phyloP scores from a whole-genome alignment of 2,329 filamentous ascomycete genomes.

The Juglanconis sp. region DNA sequence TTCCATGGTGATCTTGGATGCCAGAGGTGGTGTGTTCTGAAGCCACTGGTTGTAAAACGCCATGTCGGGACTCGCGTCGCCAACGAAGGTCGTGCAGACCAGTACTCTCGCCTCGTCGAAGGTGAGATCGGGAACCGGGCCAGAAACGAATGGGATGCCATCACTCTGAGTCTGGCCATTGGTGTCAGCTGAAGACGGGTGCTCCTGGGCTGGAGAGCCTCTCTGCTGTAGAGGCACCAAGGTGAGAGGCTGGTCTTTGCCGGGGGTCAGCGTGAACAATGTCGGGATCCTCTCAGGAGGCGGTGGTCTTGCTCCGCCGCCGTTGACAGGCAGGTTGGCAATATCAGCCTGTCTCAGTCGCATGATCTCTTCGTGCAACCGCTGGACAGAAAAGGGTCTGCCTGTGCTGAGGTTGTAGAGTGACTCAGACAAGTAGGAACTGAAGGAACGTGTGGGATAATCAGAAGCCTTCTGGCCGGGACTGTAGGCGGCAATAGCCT shows the following conservation, averaged over 20 bases:
- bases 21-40: constrained; percentile 54
- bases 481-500: constrained; percentile 59
- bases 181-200: neutral
- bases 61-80: constrained; percentile 64
- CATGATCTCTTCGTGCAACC: constrained; percentile 55
- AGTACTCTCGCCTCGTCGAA: constrained; percentile 63
- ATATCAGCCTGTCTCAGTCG: constrained; percentile 42
- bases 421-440: constrained; percentile 53
- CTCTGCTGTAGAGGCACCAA: constrained; percentile 44
- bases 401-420: constrained; percentile 49
- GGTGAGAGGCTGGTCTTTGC: constrained; percentile 50
- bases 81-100: constrained; percentile 65
- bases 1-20: constrained; percentile 59
- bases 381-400: constrained; percentile 54
- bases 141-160: constrained; percentile 35
- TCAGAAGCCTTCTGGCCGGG: constrained; percentile 48
- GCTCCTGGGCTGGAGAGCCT: constrained; percentile 6
- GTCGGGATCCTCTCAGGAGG: constrained; percentile 41
- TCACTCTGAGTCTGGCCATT: constrained; percentile 29
- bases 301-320: constrained; percentile 37
- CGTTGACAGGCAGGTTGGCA: constrained; percentile 43
- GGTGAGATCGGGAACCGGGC: constrained; percentile 50
- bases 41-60: constrained; percentile 65
- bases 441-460: constrained; percentile 52
- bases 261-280: constrained; percentile 54